phyloP scores from a whole-genome alignment of 306 rosid species.

The Sechiopsis laciniata region DNA sequence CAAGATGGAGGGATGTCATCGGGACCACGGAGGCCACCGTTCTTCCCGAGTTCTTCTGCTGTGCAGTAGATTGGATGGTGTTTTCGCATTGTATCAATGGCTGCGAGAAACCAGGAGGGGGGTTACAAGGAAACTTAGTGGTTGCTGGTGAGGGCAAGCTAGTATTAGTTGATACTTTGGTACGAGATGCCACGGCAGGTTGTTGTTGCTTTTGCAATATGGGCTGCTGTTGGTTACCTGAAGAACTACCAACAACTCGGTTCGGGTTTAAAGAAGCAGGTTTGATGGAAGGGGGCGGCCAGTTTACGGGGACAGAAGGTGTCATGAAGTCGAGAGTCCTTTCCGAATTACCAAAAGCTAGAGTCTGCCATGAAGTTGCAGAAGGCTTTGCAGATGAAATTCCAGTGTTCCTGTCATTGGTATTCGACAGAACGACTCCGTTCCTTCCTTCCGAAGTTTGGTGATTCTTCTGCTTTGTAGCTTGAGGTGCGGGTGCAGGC shows the following conservation, averaged over 20 bases:
- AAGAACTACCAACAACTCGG: slow-evolving; percentile 32
- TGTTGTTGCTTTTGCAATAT: slow-evolving; percentile 40
- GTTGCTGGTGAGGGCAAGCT: slow-evolving; percentile 21
- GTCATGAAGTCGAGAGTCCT: slow-evolving; percentile 52
- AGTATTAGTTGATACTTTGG: slow-evolving; percentile 28
- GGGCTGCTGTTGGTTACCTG: slow-evolving; percentile 51
- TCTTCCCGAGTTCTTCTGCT: slow-evolving; percentile 37
- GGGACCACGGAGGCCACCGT: slow-evolving; percentile 28
- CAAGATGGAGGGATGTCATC: slow-evolving; percentile 24
- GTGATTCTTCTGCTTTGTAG: slow-evolving; percentile 41
- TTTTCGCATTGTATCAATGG: slow-evolving; percentile 32
- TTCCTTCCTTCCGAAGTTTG: slow-evolving; percentile 38
- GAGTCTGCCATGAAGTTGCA: slow-evolving; percentile 42
- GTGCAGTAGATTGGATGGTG: slow-evolving; percentile 37
- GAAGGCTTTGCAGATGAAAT: slow-evolving; percentile 38
- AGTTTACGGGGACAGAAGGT: slow-evolving; percentile 36
- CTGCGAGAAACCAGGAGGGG: slow-evolving; percentile 41
- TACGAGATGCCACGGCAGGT: slow-evolving; percentile 29
- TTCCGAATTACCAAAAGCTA: slow-evolving; percentile 58
- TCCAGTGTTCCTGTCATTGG: slow-evolving; percentile 43
- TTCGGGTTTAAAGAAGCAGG: slow-evolving; percentile 31
- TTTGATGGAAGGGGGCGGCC: slow-evolving; percentile 41
- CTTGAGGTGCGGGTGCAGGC: slow-evolving; percentile 32
- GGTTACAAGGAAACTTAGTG: slow-evolving; percentile 34
- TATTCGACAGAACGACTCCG: slow-evolving; percentile 34